Conservation (phyloP, 495 filamentous ascomycete genomes). For the Podospora conica region DNA sequence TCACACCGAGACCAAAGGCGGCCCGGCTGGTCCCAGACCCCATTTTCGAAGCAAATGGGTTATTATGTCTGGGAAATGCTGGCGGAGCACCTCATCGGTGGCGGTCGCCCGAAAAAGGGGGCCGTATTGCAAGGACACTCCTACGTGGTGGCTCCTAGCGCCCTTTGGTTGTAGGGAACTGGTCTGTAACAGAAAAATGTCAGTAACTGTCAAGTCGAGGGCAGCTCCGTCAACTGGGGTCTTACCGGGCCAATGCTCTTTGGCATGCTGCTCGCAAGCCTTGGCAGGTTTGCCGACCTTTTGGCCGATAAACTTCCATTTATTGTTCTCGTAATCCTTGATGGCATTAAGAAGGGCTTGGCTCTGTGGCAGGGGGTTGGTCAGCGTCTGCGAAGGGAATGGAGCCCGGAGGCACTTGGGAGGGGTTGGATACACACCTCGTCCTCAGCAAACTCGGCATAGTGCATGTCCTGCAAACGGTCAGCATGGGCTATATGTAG, state of each 20-base stretch:
- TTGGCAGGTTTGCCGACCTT: conserved; percentile 98
- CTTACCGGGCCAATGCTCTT: conserved; percentile 74
- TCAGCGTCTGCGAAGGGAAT: conserved; percentile 9
- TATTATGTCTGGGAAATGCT: background rate
- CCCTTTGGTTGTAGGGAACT: conserved; percentile 15
- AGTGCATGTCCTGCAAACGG: conserved; percentile 82
- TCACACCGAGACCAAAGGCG: background rate
- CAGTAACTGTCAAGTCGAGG: background rate
- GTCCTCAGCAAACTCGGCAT: conserved; percentile 97
- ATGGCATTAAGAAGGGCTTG: conserved; percentile 84
- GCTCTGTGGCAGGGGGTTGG: conserved; percentile 47
- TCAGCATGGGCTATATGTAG: conserved; percentile 23
- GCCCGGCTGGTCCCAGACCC: background rate
- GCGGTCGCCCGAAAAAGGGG: background rate
- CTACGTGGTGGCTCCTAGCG: too few relatives aligned
- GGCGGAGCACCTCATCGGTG: background rate
- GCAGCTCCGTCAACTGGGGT: background rate
- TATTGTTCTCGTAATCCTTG: conserved; percentile 97
- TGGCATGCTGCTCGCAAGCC: conserved; percentile 98
- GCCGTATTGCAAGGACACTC: background rate
- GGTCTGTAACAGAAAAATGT: conserved; percentile 9
- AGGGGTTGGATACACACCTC: conserved; percentile 57
- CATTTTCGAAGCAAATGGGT: background rate
- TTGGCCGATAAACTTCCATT: conserved; percentile 94
- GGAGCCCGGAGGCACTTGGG: background rate